phyloP scores from a whole-genome alignment of 2,329 filamentous ascomycete genomes.

The Lachnellula subtilissima region DNA sequence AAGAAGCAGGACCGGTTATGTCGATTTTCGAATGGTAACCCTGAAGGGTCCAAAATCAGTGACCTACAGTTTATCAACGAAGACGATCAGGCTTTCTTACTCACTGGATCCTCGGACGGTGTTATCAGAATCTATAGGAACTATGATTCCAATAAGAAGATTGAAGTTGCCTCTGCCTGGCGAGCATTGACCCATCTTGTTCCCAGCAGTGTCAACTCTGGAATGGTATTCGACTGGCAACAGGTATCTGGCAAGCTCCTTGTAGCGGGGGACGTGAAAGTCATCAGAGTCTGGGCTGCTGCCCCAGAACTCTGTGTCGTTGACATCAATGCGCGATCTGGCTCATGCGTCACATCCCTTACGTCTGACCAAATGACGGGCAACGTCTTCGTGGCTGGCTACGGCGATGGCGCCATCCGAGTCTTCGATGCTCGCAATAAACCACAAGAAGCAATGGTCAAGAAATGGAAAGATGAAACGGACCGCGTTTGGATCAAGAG shows the following conservation, averaged over 20 bases:
- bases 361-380: slow-evolving; percentile 98
- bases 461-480: slow-evolving; percentile 89
- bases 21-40: slow-evolving; percentile 92
- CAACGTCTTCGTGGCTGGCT: slow-evolving; percentile 92
- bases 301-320: slow-evolving; percentile 86
- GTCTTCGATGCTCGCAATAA: slow-evolving; percentile 87
- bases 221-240: slow-evolving; percentile 98
- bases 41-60: slow-evolving; percentile 82
- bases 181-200: slow-evolving; percentile 90
- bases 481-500: slow-evolving; percentile 89
- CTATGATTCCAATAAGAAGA: slow-evolving; percentile 72
- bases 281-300: slow-evolving; percentile 95
- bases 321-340: slow-evolving; percentile 91
- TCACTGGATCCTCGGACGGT: slow-evolving; percentile 93
- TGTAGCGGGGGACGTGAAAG: slow-evolving; percentile 93
- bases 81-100: slow-evolving; percentile 88
- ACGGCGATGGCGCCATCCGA: slow-evolving; percentile 89
- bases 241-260: slow-evolving; percentile 92
- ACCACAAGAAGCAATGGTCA: slow-evolving; percentile 86
- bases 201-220: slow-evolving; percentile 88
- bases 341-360: slow-evolving; percentile 90
- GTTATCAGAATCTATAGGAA: slow-evolving; percentile 90
- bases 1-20: slow-evolving; percentile 68
- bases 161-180: slow-evolving; percentile 87
- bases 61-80: slow-evolving; percentile 98